Conservation (phyloP, 495 filamentous ascomycete species). For the Penicillium ochrochloron region DNA sequence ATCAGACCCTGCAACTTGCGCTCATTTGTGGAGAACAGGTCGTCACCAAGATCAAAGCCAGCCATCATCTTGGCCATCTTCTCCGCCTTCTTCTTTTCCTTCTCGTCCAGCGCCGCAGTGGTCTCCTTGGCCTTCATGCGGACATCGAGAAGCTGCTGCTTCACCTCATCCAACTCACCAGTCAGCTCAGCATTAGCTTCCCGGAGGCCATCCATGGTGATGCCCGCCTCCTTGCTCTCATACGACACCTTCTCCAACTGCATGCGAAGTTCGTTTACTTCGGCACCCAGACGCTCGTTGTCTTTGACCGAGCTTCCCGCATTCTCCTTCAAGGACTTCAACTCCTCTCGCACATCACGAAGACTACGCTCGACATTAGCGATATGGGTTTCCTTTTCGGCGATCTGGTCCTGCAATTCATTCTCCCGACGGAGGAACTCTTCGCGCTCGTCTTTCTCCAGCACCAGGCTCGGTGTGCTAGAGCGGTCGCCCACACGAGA, state of each 20-base stretch:
- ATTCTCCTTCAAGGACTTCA: constrained; percentile 79
- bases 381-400: constrained; percentile 87
- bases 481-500: constrained; percentile 86
- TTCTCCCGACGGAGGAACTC: constrained; percentile 96
- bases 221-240: constrained; percentile 93
- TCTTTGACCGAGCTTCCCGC: constrained; percentile 78
- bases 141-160: constrained; percentile 93
- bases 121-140: constrained; percentile 96
- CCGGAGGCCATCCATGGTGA: constrained; percentile 96
- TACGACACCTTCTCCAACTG: constrained; percentile 93
- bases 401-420: constrained; percentile 92
- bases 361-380: constrained; percentile 76
- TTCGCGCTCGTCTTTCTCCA: constrained; percentile 96
- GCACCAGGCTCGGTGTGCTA: constrained; percentile 79
- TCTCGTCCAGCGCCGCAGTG: constrained; percentile 84
- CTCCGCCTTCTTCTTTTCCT: constrained; percentile 97
- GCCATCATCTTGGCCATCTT: constrained; percentile 99
- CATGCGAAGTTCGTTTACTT: constrained; percentile 93
- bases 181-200: constrained; percentile 95
- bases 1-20: constrained; percentile 80
- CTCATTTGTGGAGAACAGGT: constrained; percentile 91
- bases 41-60: constrained; percentile 88
- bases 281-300: constrained; percentile 80
- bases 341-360: constrained; percentile 80
- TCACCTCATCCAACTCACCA: constrained; percentile 88